phyloP scores from a whole-genome alignment of 352 stramenopile genomes.

The Phytophthora colocasiae region DNA sequence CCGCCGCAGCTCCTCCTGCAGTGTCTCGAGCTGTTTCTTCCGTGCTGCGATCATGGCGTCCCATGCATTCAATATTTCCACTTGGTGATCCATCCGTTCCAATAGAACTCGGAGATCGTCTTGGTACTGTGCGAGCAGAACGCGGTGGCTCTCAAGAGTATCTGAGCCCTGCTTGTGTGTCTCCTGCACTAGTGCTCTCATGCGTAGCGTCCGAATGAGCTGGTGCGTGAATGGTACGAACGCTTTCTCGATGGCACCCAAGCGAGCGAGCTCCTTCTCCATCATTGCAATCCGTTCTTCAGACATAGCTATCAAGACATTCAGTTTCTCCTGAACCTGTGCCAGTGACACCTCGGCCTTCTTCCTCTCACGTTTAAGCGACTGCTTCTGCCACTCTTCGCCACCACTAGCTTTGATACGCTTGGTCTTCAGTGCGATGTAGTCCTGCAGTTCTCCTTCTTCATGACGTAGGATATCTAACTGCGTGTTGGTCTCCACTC shows the following conservation, averaged over 20 bases:
- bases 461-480: constrained; percentile 66
- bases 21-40: constrained; percentile 59
- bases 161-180: constrained; percentile 50
- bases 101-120: constrained; percentile 68
- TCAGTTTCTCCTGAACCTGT: constrained; percentile 60
- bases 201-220: constrained; percentile 55
- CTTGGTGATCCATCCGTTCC: constrained; percentile 53
- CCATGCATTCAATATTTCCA: constrained; percentile 69
- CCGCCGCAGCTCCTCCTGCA: constrained; percentile 63
- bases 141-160: constrained; percentile 46
- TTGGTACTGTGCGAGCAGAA: constrained; percentile 63
- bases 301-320: constrained; percentile 49
- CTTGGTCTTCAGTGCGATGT: constrained; percentile 79
- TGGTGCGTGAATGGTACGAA: constrained; percentile 85
- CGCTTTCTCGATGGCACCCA: constrained; percentile 69
- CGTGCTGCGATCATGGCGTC: constrained; percentile 70
- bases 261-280: constrained; percentile 65
- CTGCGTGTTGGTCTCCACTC: constrained; percentile 68
- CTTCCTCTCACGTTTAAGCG: constrained; percentile 84
- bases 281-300: constrained; percentile 68
- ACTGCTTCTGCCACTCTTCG: constrained; percentile 86
- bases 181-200: constrained; percentile 49
- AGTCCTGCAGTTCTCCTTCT: constrained; percentile 73
- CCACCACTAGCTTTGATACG: constrained; percentile 73
- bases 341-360: constrained; percentile 73